These are phyloP conservation scores for Oryza officinalis DNA, from an alignment of 176 grass and related monocot species.

Conservation along the genomic window DNA sequence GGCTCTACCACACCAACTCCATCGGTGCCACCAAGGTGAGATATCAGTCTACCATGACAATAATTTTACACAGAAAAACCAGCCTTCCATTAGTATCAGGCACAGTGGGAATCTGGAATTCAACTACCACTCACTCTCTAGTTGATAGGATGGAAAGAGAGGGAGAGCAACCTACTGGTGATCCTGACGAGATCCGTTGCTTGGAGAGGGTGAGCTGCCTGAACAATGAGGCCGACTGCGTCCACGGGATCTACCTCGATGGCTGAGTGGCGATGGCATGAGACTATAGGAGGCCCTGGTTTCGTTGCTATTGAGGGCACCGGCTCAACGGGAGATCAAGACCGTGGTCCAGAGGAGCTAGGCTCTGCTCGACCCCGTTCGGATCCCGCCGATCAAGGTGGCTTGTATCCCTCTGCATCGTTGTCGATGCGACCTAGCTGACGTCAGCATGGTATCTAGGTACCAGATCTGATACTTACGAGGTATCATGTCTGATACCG, in stretches of 20 bases:
- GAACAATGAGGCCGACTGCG: slow-evolving; percentile 64
- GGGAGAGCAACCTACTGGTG: slow-evolving; percentile 59
- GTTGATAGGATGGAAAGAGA: slow-evolving; percentile 86
- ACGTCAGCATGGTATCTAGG: no score
- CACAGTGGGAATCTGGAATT: not conserved
- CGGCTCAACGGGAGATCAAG: no score
- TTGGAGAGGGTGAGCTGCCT: slow-evolving; percentile 55
- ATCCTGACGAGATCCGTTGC: slow-evolving; percentile 57
- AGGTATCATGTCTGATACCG: no score
- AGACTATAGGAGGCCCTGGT: slow-evolving; percentile 59
- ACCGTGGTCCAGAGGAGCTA: no score
- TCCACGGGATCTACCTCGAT: slow-evolving; percentile 59
- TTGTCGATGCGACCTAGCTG: no score
- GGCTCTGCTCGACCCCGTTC: no score
- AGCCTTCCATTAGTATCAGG: not conserved
- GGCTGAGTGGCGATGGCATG: slow-evolving; percentile 34
- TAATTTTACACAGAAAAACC: no score
- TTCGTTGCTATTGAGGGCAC: no score
- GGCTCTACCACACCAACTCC: slow-evolving; percentile 77
- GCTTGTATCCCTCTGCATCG: no score
- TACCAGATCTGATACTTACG: no score
- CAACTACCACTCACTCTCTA: slow-evolving; percentile 5
- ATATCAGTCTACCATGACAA: not conserved
- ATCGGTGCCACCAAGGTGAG: slow-evolving; percentile 66
- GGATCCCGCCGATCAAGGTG: no score